phyloP scores from a whole-genome alignment of 140 eudicot species.

The Erigeron philadelphicus region DNA sequence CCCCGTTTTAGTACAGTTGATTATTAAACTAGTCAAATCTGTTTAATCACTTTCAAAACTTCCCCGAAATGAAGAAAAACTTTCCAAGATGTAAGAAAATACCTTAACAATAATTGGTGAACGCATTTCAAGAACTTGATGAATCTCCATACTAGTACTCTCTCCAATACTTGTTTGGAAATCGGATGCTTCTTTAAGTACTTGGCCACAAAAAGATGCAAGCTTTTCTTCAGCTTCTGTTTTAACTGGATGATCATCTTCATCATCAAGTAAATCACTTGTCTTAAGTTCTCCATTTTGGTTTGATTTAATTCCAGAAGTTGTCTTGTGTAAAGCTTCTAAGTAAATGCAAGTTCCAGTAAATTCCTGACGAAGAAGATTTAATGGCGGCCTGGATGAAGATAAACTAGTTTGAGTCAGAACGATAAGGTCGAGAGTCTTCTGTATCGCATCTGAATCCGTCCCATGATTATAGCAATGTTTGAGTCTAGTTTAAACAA shows the following conservation, averaged over 20 bases:
- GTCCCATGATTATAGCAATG: conserved; percentile 34
- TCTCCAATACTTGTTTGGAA: conserved; percentile 71
- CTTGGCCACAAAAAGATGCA: conserved; percentile 76
- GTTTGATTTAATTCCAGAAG: conserved; percentile 35
- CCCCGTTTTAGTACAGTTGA: too few relatives aligned
- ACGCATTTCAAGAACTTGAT: conserved; percentile 81
- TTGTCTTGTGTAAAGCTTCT: conserved; percentile 73
- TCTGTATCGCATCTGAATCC: conserved; percentile 38
- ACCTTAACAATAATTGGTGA: conserved; percentile 89
- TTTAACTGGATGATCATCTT: conserved; percentile 24
- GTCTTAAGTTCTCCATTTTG: conserved; percentile 25
- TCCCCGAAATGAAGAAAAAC: not conserved
- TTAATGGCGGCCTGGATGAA: conserved; percentile 76
- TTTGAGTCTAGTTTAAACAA: conserved; percentile 36
- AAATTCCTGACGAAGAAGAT: conserved; percentile 90
- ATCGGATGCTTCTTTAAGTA: conserved; percentile 82
- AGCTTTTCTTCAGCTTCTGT: conserved; percentile 66
- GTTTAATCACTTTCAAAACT: not conserved
- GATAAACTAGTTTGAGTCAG: conserved; percentile 34
- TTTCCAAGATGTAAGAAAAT: not conserved
- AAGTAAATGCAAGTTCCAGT: conserved; percentile 77
- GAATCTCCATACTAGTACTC: conserved; percentile 63
- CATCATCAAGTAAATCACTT: conserved; percentile 30
- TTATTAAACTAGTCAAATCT: not conserved
- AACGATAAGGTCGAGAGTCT: conserved; percentile 35